Evolutionary conservation across 371 early-diverging fungal genomes (phyloP), one percentile per base, ranked within the genome.

Genomic region (Mucor indicus): DNA sequence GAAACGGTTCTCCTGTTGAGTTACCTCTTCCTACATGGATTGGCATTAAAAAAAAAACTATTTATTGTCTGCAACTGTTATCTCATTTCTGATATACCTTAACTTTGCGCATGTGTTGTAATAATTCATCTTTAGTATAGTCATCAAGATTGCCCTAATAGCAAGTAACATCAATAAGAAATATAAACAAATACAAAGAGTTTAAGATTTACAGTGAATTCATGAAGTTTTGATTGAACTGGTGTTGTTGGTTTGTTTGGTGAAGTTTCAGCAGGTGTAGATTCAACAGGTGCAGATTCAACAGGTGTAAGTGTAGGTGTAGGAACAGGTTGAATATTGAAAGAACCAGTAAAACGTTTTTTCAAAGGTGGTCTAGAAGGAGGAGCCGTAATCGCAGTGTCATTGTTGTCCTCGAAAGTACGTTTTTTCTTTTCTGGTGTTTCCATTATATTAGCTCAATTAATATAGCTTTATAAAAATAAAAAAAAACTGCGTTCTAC

Each of bases 331-430:
- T 50, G 52, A 21, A 54, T 40, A 35, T 60, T 49, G 15, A 54
- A 39, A 17, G 49, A 41, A 4, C 57, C 48, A 2, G 57, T 62
- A 35, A 62, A 62, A 32, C 62, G 27, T 20, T 62, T 62, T 32
- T 62, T 62, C 16, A 62, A 41, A 16, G 62, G 62, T n/a, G 62
- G 62, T 32, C 57, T 37, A 10, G 62, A 47, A 23, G 57, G 53
- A 33, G 43, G 50, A n/a, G 25, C 10, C 2, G 37, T 19, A 44
- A 39, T 23, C 6, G 19, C 29, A 19, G 37, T n/a, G 17, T 19
- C 20, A n/a, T n/a, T n/a, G n/a, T n/a, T n/a, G n/a, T n/a, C n/a
- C n/a, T n/a, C n/a, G n/a, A n/a, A n/a, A n/a, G n/a, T n/a, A n/a
- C n/a, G n/a, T n/a, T 38, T 36, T 29, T 38, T 30, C 16, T 38